Conservation (phyloP, 1,284 basidiomycete genomes). For the Ganoderma resinaceum region DNA sequence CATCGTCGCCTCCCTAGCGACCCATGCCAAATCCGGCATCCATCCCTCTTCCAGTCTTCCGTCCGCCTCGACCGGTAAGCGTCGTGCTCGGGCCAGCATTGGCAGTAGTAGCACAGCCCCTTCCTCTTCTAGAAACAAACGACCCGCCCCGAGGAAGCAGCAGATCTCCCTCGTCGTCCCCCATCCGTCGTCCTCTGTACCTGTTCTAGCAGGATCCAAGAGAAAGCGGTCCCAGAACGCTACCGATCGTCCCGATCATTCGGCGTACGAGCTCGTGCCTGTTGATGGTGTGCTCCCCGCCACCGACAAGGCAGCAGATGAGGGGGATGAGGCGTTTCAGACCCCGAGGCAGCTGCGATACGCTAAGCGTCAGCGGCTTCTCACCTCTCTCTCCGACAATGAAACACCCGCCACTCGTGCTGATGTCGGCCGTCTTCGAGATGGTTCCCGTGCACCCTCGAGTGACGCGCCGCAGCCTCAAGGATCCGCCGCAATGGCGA, state of each 20-base stretch:
- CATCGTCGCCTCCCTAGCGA: slow-evolving; percentile 3
- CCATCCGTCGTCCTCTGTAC: slow-evolving; percentile 1
- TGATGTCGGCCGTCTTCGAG: neutral
- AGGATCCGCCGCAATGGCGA: neutral
- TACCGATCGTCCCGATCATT: slow-evolving; percentile 14
- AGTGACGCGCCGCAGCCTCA: neutral
- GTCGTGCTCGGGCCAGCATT: slow-evolving; percentile 19
- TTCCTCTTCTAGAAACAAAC: slow-evolving; percentile 12
- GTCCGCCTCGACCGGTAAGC: slow-evolving; percentile 6
- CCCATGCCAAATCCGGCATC: slow-evolving; percentile 3
- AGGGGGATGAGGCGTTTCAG: slow-evolving; percentile 9
- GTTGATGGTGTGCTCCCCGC: neutral
- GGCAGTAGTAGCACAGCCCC: slow-evolving; percentile 7
- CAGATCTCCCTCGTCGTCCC: neutral
- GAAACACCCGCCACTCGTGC: slow-evolving; percentile 4
- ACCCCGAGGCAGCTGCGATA: slow-evolving; percentile 30
- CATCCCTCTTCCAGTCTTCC: slow-evolving; percentile 3
- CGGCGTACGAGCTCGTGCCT: slow-evolving; percentile 24
- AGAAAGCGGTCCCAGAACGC: slow-evolving; percentile 17
- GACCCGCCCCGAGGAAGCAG: slow-evolving; percentile 10
- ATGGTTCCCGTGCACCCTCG: neutral
- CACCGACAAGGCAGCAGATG: neutral
- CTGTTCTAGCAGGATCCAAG: slow-evolving; percentile 23
- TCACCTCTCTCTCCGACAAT: slow-evolving; percentile 12
- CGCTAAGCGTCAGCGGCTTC: slow-evolving; percentile 30